Conservation (phyloP, 1,139 yeast species). For the Taphrina wiesneri region DNA sequence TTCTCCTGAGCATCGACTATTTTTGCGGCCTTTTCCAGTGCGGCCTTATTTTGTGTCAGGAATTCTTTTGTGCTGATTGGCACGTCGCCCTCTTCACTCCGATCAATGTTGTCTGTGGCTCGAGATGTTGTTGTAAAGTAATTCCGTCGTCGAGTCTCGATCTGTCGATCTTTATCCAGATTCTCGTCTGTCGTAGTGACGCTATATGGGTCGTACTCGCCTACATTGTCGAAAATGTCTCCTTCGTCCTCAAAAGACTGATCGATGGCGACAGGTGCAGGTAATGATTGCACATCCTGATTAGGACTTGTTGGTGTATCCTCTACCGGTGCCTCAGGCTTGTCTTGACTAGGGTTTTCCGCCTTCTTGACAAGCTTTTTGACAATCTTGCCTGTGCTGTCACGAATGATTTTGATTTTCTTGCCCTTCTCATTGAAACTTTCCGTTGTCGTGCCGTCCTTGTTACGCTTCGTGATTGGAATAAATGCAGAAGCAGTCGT, state of each 20-base stretch:
- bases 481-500: not conserved
- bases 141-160: not conserved
- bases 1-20: conserved; percentile 11
- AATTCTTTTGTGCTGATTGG: not conserved
- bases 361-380: conserved; percentile 21
- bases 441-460: conserved; percentile 20
- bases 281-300: not conserved
- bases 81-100: not conserved
- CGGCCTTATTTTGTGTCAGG: not conserved
- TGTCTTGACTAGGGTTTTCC: not conserved
- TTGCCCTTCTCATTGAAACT: conserved; percentile 7
- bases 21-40: conserved; percentile 3
- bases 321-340: not conserved
- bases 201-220: conserved; percentile 11
- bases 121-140: not conserved
- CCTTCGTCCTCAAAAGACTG: not conserved
- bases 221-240: conserved; percentile 9
- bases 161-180: not conserved
- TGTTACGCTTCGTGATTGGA: conserved; percentile 1
- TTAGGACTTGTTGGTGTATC: not conserved
- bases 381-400: conserved; percentile 8
- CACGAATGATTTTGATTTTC: conserved; percentile 25
- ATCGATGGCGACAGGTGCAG: not conserved
- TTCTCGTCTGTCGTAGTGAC: not conserved
- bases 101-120: not conserved